These are phyloP conservation scores for Dicorynia guianensis DNA, from an alignment of 306 rosid genomes.

Conservation along the genomic window DNA sequence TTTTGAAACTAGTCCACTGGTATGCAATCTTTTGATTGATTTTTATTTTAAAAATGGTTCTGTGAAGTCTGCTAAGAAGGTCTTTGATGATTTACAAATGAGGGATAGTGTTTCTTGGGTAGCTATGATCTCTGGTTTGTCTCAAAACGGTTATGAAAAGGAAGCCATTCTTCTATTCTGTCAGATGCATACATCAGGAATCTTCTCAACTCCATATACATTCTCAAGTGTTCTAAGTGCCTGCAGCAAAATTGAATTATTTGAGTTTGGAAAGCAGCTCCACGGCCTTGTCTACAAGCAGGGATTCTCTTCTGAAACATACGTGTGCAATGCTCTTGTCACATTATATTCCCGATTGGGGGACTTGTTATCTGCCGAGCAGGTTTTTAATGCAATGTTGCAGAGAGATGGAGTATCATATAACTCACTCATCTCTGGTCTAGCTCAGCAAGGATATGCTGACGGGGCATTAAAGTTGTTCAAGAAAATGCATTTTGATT, in stretches of 20 bases:
- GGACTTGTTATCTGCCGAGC: constrained; percentile 64
- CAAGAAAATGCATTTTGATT: constrained; percentile 67
- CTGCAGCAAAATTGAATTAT: constrained; percentile 63
- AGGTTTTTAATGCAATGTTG: constrained; percentile 63
- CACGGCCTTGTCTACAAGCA: constrained; percentile 76
- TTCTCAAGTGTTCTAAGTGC: constrained; percentile 85
- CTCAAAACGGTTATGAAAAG: constrained; percentile 68
- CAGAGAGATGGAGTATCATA: constrained; percentile 79
- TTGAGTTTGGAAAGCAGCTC: constrained; percentile 70
- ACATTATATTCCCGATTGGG: constrained; percentile 73
- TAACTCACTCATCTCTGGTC: constrained; percentile 86
- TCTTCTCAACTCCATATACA: constrained; percentile 74
- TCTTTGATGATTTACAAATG: constrained; percentile 53
- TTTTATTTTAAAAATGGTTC: constrained; percentile 65
- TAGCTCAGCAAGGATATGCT: constrained; percentile 75
- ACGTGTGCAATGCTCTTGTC: constrained; percentile 89
- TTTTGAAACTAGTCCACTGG: constrained; percentile 54
- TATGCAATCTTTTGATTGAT: constrained; percentile 78
- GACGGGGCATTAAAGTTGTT: constrained; percentile 69
- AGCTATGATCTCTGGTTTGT: constrained; percentile 87
- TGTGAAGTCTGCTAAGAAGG: constrained; percentile 67
- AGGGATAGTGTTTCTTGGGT: constrained; percentile 88
- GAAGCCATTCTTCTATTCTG: constrained; percentile 74
- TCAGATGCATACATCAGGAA: constrained; percentile 69
- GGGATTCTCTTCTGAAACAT: constrained; percentile 76